Evolutionary conservation across 306 rosid species (phyloP), one percentile per base, ranked within the genome.

Genomic region (Ormosia emarginata): DNA sequence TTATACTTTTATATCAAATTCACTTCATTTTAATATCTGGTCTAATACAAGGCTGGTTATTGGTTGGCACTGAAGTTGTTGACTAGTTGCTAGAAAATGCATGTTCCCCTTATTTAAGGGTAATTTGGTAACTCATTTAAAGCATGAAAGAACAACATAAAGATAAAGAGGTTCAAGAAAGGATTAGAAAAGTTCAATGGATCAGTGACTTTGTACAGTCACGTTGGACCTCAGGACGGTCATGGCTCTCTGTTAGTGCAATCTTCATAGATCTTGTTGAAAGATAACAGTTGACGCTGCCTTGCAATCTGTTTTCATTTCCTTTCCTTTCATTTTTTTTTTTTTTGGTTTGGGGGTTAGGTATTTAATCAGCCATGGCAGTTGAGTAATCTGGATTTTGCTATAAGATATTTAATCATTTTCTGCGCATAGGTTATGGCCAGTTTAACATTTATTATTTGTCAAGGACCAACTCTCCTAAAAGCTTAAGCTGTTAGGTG

Each of bases 31-130:
- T 29, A 30, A 39, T 37, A 61, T 7, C 61, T 58, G 7, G 68
- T 50, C 41, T 18, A 47, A 58, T 67, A 37, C 0, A 3, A 34
- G 6, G 2, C 15, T 56, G 24, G 36, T 17, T 62, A 41, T 62
- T 62, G 40, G 10, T 55, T 78, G 74, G 52, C 2, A 14, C 32
- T 44, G 55, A 40, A 63, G 72, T 80, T 50, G 81, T 30, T 24
- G 58, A 41, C 32, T n/a, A 40, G 55, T 75, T 78, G 58, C 70
- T 46, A 34, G 36, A 49, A 50, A 17, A 9, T 65, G 71, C 11
- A 29, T 36, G 47, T 82, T 90, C 88, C 24, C 14, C 67, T 70
- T 24, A 32, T 9, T 52, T 12, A 59, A 76, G n/a, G 73, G 76
- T 46, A 43, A 69, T 62, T 74, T 79, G 34, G 15, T 50, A 18